Evolutionary conservation across 306 rosid genomes (phyloP).

Genomic region (Cicer arietinum): DNA sequence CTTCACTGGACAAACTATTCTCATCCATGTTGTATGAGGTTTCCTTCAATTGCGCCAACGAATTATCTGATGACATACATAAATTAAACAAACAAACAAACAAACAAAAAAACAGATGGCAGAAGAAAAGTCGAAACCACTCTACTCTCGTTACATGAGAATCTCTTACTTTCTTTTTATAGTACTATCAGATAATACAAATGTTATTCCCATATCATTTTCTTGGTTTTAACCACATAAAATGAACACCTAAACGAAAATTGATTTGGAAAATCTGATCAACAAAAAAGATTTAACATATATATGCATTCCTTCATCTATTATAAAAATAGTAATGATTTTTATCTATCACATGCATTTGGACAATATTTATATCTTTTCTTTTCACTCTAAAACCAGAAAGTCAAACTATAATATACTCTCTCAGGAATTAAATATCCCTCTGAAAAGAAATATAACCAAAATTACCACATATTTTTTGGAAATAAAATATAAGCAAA

Average conservation of each 20-base stretch:
- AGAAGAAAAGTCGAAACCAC: no score
- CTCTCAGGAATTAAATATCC: no score
- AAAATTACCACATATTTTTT: no score
- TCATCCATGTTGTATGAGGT: slow-evolving; percentile 52
- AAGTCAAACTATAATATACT: no score
- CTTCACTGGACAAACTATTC: slow-evolving; percentile 48
- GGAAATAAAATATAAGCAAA: no score
- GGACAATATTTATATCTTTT: no score
- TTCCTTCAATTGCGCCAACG: slow-evolving; percentile 40
- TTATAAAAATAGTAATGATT: no score
- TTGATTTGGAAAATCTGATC: background rate
- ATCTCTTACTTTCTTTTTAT: background rate
- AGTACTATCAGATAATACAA: background rate
- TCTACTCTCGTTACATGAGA: no score
- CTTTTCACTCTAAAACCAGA: no score
- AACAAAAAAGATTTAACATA: background rate
- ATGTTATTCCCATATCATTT: slow-evolving; percentile 5
- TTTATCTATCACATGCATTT: no score
- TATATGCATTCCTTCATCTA: background rate
- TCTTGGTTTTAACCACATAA: background rate
- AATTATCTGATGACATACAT: slow-evolving; percentile 41
- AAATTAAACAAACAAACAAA: background rate
- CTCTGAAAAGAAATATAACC: no score
- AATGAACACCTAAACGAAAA: background rate
- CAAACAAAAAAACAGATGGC: background rate